Evolutionary conservation across 2,329 filamentous ascomycete species (phyloP).

Genomic region (Mollisiaceae sp.): DNA sequence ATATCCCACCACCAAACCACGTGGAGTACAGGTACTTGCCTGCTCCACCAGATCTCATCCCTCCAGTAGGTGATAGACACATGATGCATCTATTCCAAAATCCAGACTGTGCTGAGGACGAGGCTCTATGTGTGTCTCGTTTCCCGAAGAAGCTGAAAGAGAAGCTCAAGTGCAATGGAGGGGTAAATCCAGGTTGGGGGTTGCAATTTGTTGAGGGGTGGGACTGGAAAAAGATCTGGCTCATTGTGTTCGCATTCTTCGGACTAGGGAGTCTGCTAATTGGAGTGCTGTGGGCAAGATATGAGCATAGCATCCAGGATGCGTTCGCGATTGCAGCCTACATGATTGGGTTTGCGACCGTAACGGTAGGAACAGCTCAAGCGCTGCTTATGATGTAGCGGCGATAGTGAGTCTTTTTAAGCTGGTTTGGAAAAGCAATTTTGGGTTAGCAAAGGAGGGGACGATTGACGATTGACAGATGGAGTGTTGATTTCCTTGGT

Average conservation of each 20-base stretch:
- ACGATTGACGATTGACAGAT: no score
- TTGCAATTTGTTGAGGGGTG: constrained; percentile 33
- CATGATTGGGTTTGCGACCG: constrained; percentile 29
- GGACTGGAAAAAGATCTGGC: constrained; percentile 31
- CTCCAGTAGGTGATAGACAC: constrained; percentile 29
- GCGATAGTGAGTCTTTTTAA: no score
- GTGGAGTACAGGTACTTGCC: constrained; percentile 30
- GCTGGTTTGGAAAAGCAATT: no score
- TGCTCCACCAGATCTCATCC: constrained; percentile 28
- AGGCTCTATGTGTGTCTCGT: constrained; percentile 25
- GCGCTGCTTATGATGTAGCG: constrained; percentile 41
- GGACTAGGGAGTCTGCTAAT: constrained; percentile 29
- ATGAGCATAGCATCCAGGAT: constrained; percentile 32
- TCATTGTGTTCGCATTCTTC: constrained; percentile 28
- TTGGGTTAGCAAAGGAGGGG: no score
- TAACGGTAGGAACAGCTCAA: constrained; percentile 30
- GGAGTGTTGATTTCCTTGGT: no score
- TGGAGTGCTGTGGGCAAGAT: constrained; percentile 26
- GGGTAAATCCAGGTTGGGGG: constrained; percentile 33
- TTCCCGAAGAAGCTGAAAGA: constrained; percentile 36
- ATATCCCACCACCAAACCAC: constrained; percentile 29
- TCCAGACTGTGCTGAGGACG: constrained; percentile 26
- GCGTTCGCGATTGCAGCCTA: constrained; percentile 32
- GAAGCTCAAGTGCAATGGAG: constrained; percentile 24
- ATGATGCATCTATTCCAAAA: constrained; percentile 33